Conservation (phyloP, 306 rosid species). For the Fagus sylvatica region DNA sequence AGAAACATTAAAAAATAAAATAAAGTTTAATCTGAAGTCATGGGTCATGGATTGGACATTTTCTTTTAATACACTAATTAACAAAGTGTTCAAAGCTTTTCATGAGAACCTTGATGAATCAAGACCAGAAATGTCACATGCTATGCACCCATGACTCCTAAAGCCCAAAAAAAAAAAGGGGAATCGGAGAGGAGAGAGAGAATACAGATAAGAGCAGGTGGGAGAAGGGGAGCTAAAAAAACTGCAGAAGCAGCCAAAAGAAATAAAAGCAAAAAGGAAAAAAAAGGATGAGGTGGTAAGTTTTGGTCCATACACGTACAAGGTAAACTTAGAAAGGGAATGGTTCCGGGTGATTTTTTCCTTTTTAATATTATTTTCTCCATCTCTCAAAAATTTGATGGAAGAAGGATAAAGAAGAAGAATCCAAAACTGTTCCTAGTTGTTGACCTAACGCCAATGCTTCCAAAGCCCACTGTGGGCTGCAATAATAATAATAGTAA, state of each 20-base stretch:
- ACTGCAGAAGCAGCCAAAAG: constrained; percentile 16
- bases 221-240: background rate
- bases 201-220: background rate
- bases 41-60: too few species aligned
- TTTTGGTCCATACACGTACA: constrained; percentile 9
- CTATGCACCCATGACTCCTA: too few species aligned
- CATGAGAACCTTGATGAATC: too few species aligned
- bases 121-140: too few species aligned
- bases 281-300: constrained; percentile 1
- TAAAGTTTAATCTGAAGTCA: too few species aligned
- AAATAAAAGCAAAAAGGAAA: background rate
- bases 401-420: constrained; percentile 7
- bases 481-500: constrained; percentile 28
- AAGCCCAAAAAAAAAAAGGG: too few species aligned
- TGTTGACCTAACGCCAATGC: constrained; percentile 44
- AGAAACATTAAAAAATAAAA: too few species aligned
- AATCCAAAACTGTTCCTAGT: constrained; percentile 25
- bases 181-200: background rate
- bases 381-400: background rate
- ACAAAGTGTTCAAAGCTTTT: too few species aligned
- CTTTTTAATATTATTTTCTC: background rate
- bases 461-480: constrained; percentile 41
- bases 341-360: too few species aligned
- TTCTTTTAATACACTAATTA: too few species aligned
- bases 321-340: background rate